Base-by-base conservation (phyloP, 768 basidiomycete genomes). In the Tricholoma flavovirens region DNA sequence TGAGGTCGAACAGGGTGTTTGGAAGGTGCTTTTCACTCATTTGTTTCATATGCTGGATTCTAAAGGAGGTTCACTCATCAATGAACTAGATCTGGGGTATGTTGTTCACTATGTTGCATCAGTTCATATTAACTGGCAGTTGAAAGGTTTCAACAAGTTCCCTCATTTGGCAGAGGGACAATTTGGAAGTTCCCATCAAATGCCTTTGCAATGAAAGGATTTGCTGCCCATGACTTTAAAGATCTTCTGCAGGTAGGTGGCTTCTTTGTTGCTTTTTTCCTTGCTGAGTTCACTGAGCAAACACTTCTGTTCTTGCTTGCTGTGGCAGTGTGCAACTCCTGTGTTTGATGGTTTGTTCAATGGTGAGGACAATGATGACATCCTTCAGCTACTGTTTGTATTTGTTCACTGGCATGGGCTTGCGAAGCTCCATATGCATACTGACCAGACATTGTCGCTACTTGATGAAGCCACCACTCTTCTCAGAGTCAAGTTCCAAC, bases 1-100 rank as follows among this genome's bases (percentile, higher is more conserved):
- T 53, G 74, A 76, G 56, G 59, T 73, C 52, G 71, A 75, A 46
- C 57, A 74, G 0, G 73, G 75, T 0, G 65, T 72, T 4, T 76
- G 72, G 71, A 76, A 74, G 49, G 60, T 63, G 1, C 36, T 73
- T 0, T 62, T 75, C 8, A 66, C 54, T 0, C 75, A 77, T 45
- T 64, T 76, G 2, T 64, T 75, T 10, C 66, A 67, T 0, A 64
- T 76, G 10, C 54, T 76, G 8, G 43, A 72, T 58, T 56, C 62
- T 42, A 2, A 62, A 1, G 48, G 48, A 21, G 30, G 48, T 6
- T 26, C 48, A 49, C 48, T 15, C 32, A 49, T 49, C 8, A 26
- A 49, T 29, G 48, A 49, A 24, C 17, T 49, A 49, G 48, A 49
- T 49, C 48, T 15, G 17, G 12, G 10, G 48, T 49, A 14, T 1